Conservation (phyloP, 75 land plant genomes). For the Gnetum montanum region DNA sequence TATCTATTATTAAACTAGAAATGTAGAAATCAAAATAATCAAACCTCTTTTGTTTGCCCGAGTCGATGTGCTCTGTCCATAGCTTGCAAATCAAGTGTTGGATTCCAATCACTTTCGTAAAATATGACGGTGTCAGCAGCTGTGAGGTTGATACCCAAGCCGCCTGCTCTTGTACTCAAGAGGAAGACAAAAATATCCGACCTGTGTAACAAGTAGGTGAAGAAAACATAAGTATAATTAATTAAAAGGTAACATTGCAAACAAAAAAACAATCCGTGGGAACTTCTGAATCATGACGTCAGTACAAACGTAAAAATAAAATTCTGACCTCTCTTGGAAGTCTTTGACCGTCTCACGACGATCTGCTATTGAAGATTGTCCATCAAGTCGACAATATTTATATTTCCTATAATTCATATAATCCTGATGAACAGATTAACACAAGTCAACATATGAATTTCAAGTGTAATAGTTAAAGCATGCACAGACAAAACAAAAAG, state of each 20-base stretch:
- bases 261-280: not conserved
- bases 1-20: too few species aligned
- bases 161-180: conserved; percentile 97
- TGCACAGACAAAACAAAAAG: not conserved
- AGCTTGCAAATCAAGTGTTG: conserved; percentile 92
- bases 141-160: conserved; percentile 93
- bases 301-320: conserved; percentile 3
- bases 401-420: conserved; percentile 97
- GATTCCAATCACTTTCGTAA: conserved; percentile 99
- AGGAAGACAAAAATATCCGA: conserved; percentile 92
- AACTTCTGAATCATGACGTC: not conserved
- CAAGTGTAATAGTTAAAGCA: not conserved
- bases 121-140: conserved; percentile 99
- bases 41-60: conserved; percentile 95
- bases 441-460: not conserved
- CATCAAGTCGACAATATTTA: conserved; percentile 88
- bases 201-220: conserved; percentile 36
- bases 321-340: conserved; percentile 71
- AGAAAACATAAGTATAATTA: not conserved
- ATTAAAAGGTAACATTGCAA: not conserved
- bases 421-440: conserved; percentile 55
- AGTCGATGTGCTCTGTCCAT: conserved; percentile 99
- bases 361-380: conserved; percentile 94
- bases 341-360: conserved; percentile 97
- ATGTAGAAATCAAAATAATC: too few species aligned